Conservation (phyloP, 148 eudicot genomes). For the Drosera capensis region DNA sequence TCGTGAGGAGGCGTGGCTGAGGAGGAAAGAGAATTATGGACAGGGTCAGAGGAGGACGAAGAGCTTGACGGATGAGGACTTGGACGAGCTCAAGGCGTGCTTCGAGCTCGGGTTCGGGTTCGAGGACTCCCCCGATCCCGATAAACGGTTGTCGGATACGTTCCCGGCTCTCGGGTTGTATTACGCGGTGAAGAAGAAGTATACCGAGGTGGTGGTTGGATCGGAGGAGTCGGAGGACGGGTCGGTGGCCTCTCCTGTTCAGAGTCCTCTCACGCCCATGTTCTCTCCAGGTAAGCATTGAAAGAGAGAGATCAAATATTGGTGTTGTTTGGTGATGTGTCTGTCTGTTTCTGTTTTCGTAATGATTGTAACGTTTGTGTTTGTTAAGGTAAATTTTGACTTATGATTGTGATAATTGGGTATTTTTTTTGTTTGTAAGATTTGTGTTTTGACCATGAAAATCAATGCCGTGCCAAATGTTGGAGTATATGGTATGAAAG, state of each 20-base stretch:
- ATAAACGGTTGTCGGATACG: slow-evolving; percentile 37
- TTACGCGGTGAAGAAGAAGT: slow-evolving; percentile 49
- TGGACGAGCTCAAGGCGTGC: slow-evolving; percentile 64
- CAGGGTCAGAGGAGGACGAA: slow-evolving; percentile 24
- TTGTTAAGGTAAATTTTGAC: too few relatives aligned
- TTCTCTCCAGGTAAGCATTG: slow-evolving; percentile 37
- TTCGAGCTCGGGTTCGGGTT: slow-evolving; percentile 72
- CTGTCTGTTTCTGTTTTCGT: neutral
- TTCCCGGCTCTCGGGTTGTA: slow-evolving; percentile 64
- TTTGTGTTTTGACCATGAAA: too few relatives aligned
- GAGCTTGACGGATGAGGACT: slow-evolving; percentile 84
- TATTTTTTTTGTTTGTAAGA: too few relatives aligned
- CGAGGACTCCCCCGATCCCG: slow-evolving; percentile 48
- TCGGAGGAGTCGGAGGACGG: slow-evolving; percentile 18
- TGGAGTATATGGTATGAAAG: too few relatives aligned
- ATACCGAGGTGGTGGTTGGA: slow-evolving; percentile 29
- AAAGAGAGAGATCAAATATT: neutral
- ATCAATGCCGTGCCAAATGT: too few relatives aligned
- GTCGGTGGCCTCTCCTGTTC: slow-evolving; percentile 22
- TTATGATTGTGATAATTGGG: too few relatives aligned
- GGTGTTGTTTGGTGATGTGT: too few relatives aligned
- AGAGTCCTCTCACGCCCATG: slow-evolving; percentile 49
- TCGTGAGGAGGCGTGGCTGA: slow-evolving; percentile 61
- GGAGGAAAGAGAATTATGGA: slow-evolving; percentile 18
- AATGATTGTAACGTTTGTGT: too few relatives aligned